These are phyloP conservation scores for Carallia pectinifolia DNA, from an alignment of 345 rosid genomes.

Conservation along the genomic window DNA sequence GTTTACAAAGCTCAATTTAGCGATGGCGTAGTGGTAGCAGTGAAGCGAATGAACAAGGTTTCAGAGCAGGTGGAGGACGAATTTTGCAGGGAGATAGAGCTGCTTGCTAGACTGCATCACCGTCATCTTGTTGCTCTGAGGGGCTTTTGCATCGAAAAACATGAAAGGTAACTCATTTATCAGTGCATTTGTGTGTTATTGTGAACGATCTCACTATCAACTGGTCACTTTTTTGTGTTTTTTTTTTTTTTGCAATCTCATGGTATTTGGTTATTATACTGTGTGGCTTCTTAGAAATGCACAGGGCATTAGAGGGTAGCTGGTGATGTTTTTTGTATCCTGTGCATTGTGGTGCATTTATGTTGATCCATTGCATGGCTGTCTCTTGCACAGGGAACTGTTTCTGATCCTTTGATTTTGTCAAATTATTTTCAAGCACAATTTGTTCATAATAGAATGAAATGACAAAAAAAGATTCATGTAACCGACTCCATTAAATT, in stretches of 20 bases:
- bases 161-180: slow-evolving; percentile 54
- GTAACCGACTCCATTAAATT: no score
- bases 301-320: no score
- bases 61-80: slow-evolving; percentile 85
- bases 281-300: background rate
- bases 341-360: no score
- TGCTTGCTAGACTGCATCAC: slow-evolving; percentile 91
- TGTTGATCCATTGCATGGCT: no score
- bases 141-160: slow-evolving; percentile 77
- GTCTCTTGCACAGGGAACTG: no score
- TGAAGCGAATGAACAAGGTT: slow-evolving; percentile 70
- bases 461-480: no score
- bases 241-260: background rate
- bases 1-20: slow-evolving; percentile 73
- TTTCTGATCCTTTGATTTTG: no score
- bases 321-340: no score
- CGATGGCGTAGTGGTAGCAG: slow-evolving; percentile 69
- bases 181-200: background rate
- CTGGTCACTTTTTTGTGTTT: background rate
- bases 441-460: no score
- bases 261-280: background rate
- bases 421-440: no score
- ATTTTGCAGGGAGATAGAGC: slow-evolving; percentile 91
- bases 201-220: background rate
- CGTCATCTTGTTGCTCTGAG: slow-evolving; percentile 88